Percentiles rank a stretch among this genome's conserved stretches.
Evolutionary conservation across 2,329 filamentous ascomycete species (phyloP).

Genomic region (Penicillium sp.): DNA sequence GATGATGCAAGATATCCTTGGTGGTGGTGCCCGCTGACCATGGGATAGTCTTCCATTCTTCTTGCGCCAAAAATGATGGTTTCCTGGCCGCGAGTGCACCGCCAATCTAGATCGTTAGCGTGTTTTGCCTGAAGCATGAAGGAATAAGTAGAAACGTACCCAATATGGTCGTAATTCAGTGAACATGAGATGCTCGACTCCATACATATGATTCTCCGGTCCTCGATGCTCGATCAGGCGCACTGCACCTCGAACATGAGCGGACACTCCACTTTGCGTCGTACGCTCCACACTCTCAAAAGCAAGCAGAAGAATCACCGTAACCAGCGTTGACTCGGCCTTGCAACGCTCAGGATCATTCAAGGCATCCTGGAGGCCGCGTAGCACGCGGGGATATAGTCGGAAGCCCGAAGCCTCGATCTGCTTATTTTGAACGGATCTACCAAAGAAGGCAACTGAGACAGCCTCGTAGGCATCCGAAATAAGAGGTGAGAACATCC

Average conservation of each 20-base stretch:
- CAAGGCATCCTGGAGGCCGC: constrained; percentile 37
- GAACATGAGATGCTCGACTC: constrained; percentile 40
- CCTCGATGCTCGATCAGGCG: constrained; percentile 40
- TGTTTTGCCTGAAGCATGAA: background rate
- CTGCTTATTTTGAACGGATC: constrained; percentile 33
- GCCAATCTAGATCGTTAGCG: constrained; percentile 25
- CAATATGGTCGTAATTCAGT: constrained; percentile 41
- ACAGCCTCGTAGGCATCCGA: constrained; percentile 39
- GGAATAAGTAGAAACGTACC: constrained; percentile 22
- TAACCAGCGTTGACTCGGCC: constrained; percentile 39
- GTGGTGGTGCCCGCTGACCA: constrained; percentile 37
- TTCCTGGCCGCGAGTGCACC: constrained; percentile 30
- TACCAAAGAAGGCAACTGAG: constrained; percentile 40
- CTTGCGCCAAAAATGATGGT: constrained; percentile 36
- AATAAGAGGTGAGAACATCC: constrained; percentile 41
- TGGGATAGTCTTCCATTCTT: constrained; percentile 41
- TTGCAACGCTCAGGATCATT: constrained; percentile 36
- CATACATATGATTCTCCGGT: constrained; percentile 40
- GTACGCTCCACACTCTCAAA: constrained; percentile 43
- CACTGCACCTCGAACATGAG: constrained; percentile 37
- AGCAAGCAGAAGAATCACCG: constrained; percentile 38
- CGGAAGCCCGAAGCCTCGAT: constrained; percentile 35
- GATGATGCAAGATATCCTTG: constrained; percentile 39
- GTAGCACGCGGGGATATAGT: constrained; percentile 36
- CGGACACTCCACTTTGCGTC: constrained; percentile 29